Evolutionary conservation across 345 rosid genomes (phyloP).

Genomic region (Hirschfeldia incana): DNA sequence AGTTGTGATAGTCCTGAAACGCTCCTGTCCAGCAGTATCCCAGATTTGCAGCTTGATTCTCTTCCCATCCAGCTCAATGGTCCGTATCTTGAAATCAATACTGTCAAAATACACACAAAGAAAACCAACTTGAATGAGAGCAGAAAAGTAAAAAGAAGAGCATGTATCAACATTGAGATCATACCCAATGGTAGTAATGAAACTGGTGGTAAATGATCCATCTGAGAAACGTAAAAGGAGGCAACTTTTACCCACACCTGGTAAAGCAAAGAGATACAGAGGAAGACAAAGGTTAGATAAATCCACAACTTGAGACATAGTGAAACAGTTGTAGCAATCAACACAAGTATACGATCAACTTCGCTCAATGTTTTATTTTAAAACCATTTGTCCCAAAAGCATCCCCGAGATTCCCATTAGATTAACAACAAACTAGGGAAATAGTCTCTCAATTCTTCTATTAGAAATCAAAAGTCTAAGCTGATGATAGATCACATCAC

Average conservation of each 20-base stretch:
- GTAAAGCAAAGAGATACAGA: neutral
- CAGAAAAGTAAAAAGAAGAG: neutral
- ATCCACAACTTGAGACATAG: neutral
- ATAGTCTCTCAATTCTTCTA: neutral
- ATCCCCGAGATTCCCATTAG: neutral
- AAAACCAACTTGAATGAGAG: neutral
- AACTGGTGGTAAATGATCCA: constrained; percentile 96
- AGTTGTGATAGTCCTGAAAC: constrained; percentile 68
- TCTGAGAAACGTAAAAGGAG: constrained; percentile 91
- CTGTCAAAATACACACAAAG: constrained; percentile 39
- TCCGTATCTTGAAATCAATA: constrained; percentile 95
- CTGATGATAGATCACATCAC: neutral
- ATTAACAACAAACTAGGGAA: neutral
- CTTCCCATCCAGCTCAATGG: constrained; percentile 94
- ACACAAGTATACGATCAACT: neutral
- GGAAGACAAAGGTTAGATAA: neutral
- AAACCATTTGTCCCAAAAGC: neutral
- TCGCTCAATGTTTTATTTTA: neutral
- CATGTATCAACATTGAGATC: neutral
- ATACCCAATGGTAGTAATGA: constrained; percentile 92
- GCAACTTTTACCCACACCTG: constrained; percentile 98
- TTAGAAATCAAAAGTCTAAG: neutral
- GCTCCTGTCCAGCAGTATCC: constrained; percentile 62
- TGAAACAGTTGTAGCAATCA: constrained; percentile 9
- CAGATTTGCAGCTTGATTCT: constrained; percentile 94